These are phyloP conservation scores for Ceriops zippeliana DNA, from an alignment of 345 rosid species.

Conservation along the genomic window DNA sequence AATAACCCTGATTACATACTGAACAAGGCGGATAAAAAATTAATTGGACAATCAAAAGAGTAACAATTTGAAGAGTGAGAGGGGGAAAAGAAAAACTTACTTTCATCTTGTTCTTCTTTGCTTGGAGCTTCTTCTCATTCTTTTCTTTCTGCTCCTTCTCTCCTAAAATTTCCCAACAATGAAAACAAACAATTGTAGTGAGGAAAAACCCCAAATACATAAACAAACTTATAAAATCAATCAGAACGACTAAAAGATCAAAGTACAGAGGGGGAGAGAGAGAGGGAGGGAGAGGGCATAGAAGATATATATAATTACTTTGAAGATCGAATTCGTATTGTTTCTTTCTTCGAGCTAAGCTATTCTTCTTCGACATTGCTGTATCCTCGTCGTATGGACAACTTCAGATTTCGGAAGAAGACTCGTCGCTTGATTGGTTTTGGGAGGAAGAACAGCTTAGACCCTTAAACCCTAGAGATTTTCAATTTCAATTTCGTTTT, in stretches of 20 bases:
- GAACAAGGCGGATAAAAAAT: not conserved
- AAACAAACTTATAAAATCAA: too few species aligned
- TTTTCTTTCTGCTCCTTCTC: slow-evolving; percentile 76
- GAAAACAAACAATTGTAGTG: not conserved
- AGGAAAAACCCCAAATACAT: not conserved
- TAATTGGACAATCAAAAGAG: not conserved
- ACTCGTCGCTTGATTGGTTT: too few species aligned
- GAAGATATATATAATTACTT: slow-evolving; percentile 33
- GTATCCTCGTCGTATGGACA: not conserved
- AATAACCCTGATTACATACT: not conserved
- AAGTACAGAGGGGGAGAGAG: not conserved
- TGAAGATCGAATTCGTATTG: slow-evolving; percentile 83
- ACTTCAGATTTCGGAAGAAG: too few species aligned
- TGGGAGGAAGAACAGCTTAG: not conserved
- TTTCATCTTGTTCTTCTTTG: slow-evolving; percentile 94
- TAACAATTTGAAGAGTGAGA: not conserved
- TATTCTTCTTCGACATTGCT: slow-evolving; percentile 94
- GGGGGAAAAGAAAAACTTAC: slow-evolving; percentile 32
- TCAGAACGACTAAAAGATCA: not conserved
- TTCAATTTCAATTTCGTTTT: not conserved
- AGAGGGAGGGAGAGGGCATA: not conserved
- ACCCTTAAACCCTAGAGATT: slow-evolving; percentile 22
- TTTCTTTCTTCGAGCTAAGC: slow-evolving; percentile 66
- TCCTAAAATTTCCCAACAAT: slow-evolving; percentile 32
- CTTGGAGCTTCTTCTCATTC: slow-evolving; percentile 62